phyloP scores from a whole-genome alignment of 768 basidiomycete genomes.

The Tylopilus vinaceipallidus region DNA sequence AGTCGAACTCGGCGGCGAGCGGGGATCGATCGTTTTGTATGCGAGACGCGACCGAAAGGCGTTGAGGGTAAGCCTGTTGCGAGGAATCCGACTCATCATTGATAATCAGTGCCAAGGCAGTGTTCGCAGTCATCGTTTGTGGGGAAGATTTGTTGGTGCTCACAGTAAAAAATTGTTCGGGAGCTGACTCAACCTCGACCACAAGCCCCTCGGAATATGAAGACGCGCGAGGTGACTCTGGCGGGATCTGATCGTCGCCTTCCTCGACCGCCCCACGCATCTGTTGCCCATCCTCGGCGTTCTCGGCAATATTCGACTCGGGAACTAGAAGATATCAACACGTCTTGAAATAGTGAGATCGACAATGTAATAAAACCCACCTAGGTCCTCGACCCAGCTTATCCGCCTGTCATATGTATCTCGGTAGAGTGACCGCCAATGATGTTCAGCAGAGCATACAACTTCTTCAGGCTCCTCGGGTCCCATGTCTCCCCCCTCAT shows the following conservation, averaged over 20 bases:
- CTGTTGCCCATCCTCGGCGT: conserved; percentile 45
- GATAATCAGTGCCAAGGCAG: conserved; percentile 37
- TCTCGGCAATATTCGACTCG: conserved; percentile 59
- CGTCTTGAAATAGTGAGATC: conserved; percentile 6
- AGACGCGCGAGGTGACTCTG: conserved; percentile 54
- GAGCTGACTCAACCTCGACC: conserved; percentile 61
- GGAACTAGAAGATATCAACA: conserved; percentile 40
- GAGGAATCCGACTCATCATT: conserved; percentile 53
- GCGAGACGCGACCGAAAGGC: conserved; percentile 61
- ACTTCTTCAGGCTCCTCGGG: conserved; percentile 54
- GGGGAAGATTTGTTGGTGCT: conserved; percentile 52
- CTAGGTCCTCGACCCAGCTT: conserved; percentile 77
- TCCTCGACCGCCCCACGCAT: conserved; percentile 34
- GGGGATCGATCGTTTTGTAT: conserved; percentile 63
- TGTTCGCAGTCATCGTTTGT: conserved; percentile 42
- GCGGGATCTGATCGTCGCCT: conserved; percentile 52
- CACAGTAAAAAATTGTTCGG: conserved; percentile 46
- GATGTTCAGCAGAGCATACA: conserved; percentile 57
- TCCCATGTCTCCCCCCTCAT: conserved; percentile 51
- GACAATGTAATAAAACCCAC: conserved; percentile 37
- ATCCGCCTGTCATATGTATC: conserved; percentile 53
- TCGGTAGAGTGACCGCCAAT: conserved; percentile 50
- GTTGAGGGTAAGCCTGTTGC: conserved; percentile 51
- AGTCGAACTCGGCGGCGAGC: conserved; percentile 44
- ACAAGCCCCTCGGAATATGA: conserved; percentile 60